phyloP scores from a whole-genome alignment of 192 early-diverging fungal species.

The Mortierella claussenii region DNA sequence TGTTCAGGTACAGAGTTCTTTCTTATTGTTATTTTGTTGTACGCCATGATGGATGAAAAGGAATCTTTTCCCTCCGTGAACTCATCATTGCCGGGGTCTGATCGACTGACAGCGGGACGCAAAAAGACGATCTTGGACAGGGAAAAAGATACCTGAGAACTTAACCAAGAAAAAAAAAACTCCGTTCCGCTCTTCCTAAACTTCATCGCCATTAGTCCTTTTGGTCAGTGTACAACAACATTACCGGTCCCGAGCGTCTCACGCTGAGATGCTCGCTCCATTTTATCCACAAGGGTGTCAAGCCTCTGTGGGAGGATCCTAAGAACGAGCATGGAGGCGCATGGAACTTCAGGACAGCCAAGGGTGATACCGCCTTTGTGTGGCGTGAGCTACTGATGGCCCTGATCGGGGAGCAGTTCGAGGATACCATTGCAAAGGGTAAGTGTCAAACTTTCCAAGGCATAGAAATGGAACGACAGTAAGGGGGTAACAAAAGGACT shows the following conservation, averaged over 20 bases:
- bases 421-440: conserved; percentile 56
- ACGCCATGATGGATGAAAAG: too few relatives aligned
- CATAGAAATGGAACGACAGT: too few relatives aligned
- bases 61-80: too few relatives aligned
- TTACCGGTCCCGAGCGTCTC: conserved; percentile 57
- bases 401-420: conserved; percentile 62
- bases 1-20: conserved; percentile 58
- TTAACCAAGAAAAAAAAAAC: too few relatives aligned
- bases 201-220: conserved; percentile 52
- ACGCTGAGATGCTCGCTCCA: conserved; percentile 54
- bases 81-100: too few relatives aligned
- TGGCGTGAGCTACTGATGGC: conserved; percentile 63
- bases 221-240: conserved; percentile 63
- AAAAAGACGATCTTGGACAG: too few relatives aligned
- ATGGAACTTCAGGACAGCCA: conserved; percentile 60
- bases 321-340: conserved; percentile 62
- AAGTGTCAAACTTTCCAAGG: too few relatives aligned
- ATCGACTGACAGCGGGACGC: too few relatives aligned
- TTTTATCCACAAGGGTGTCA: conserved; percentile 61
- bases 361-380: conserved; percentile 53
- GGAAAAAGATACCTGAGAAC: too few relatives aligned
- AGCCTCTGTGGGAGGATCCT: conserved; percentile 64
- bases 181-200: conserved; percentile 2
- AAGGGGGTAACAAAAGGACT: too few relatives aligned
- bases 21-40: too few relatives aligned